Percentiles rank a stretch among this genome's conserved stretches.
These are phyloP conservation scores for Cryphonectria naterciae DNA, from an alignment of 2,329 filamentous ascomycete genomes.

Conservation along the genomic window DNA sequence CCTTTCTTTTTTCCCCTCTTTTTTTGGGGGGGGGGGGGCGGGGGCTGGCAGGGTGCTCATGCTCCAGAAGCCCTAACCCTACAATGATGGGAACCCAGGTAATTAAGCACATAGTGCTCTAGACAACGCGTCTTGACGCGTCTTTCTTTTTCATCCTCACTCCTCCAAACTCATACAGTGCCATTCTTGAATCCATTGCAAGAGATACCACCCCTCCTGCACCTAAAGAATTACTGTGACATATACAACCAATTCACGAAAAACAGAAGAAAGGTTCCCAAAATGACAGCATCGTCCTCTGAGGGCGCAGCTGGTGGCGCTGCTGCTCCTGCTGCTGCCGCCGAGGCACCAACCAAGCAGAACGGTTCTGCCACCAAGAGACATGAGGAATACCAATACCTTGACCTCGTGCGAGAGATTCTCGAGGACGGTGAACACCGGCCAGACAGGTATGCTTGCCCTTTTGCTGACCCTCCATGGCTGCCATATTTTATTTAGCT, in stretches of 20 bases:
- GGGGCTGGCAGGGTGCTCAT: background rate
- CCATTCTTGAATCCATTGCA: background rate
- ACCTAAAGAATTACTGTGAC: background rate
- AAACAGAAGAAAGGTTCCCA: background rate
- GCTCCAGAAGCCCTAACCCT: background rate
- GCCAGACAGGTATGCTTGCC: constrained; percentile 71
- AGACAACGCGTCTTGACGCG: constrained; percentile 7
- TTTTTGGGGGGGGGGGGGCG: background rate
- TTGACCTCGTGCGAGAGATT: constrained; percentile 85
- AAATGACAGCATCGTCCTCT: constrained; percentile 25
- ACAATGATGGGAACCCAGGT: background rate
- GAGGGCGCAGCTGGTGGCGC: constrained; percentile 8
- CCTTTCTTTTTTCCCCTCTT: too few species aligned
- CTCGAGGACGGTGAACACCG: constrained; percentile 82
- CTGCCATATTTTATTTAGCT: constrained; percentile 17
- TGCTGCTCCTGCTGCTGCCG: background rate
- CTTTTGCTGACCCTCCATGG: background rate
- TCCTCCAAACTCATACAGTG: background rate
- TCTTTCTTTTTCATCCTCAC: background rate
- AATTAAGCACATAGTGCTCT: background rate
- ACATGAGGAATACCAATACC: constrained; percentile 94
- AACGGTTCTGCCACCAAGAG: constrained; percentile 26
- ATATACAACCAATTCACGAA: background rate
- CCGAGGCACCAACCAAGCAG: constrained; percentile 12
- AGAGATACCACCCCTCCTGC: background rate